Base-by-base conservation (phyloP, 768 basidiomycete genomes). In the Mycena belliarum region DNA sequence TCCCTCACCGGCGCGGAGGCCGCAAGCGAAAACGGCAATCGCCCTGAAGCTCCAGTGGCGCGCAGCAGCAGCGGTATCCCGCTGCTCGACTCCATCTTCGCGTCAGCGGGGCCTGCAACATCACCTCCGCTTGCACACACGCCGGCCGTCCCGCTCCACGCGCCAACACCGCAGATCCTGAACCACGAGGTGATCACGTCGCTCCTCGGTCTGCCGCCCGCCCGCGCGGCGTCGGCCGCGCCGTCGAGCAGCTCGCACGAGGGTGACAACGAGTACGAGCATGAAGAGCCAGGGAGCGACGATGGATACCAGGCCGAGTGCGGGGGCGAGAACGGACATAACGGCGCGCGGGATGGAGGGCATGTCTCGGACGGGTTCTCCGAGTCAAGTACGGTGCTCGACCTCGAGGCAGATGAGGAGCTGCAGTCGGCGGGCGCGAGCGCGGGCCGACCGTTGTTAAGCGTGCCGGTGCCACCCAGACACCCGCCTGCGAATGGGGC, bases 81-180 rank as follows among this genome's bases (percentile, higher is more conserved):
- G 18, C 75, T 92, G 29, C 73, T 92, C 16, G 77, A 88, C 61
- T 79, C 82, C 14, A 88, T 92, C 40, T 91, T 92, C 67, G 89
- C 89, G 4, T 91, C 89, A 6, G 89, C 84, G 6, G 72, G 70
- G 16, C 72, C 14, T 10, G 48, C 56, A 10, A 16, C 37, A 12
- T 26, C 68, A 18, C 37, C 51, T 26, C 49, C 37, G 5, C 41
- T 52, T 20, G 20, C 18, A 1, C 50, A 51, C 21, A n/a, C 43
- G 60, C 56, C 25, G 60, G 59, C 25, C 56, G 57, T 11, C 37
- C 61, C 37, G 20, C 55, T 60, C 26, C 63, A 59, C 49, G 59
- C 61, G 3, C 60, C 58, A 4, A 65, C 60, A 16, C 62, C 66
- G 25, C 87, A 89, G 66, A 79, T 90, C 20, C 80, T 91, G 43